A percentile compares a stretch with the other conserved stretches of the same genome.
Conservation (phyloP, 768 basidiomycete species). For the Lactarius sp. region DNA sequence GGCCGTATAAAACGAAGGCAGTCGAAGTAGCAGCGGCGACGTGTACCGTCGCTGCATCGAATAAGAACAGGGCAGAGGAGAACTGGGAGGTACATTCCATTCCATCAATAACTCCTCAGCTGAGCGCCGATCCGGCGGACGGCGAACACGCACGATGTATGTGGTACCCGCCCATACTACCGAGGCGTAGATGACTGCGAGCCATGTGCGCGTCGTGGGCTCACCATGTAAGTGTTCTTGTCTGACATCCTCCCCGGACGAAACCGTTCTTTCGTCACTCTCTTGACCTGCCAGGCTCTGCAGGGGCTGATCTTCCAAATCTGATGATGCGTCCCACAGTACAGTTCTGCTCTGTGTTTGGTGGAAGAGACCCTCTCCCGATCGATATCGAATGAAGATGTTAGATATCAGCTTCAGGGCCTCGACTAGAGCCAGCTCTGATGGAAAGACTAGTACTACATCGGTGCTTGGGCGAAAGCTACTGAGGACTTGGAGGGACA, state of each 20-base stretch:
- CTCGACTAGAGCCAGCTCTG: conserved; percentile 20
- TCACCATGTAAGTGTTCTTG: neutral
- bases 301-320: conserved; percentile 19
- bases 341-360: neutral
- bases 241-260: neutral
- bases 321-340: conserved; percentile 9
- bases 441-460: neutral
- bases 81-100: neutral
- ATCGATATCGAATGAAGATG: conserved; percentile 4
- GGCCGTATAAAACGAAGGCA: conserved; percentile 8
- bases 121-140: neutral
- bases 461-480: neutral
- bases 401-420: conserved; percentile 18
- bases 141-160: conserved; percentile 14
- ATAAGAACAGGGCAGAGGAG: conserved; percentile 7
- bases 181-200: conserved; percentile 1
- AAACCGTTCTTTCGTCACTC: neutral
- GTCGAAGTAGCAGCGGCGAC: conserved; percentile 12
- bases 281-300: neutral
- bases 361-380: neutral
- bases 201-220: neutral
- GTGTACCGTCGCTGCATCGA: conserved; percentile 15
- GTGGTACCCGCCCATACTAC: conserved; percentile 12
- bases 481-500: conserved; percentile 11
- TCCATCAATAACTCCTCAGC: neutral